Base-by-base conservation (phyloP, 2,329 filamentous ascomycete genomes). In the Akanthomyces muscarius region DNA sequence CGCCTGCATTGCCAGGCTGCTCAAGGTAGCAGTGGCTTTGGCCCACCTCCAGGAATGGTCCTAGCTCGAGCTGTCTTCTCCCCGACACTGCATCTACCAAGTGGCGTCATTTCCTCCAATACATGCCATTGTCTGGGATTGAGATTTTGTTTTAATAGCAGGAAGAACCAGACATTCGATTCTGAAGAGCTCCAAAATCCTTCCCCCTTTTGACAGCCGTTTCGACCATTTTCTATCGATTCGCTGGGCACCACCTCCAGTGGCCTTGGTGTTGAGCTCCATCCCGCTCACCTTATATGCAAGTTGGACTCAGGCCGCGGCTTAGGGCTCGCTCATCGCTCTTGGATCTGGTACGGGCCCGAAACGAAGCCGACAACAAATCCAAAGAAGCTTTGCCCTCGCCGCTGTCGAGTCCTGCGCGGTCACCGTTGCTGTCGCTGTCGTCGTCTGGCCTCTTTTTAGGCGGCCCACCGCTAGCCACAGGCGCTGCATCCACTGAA, bases 241-340 rank as follows among this genome's bases (percentile, higher is more conserved):
- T 7, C 52, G 41, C 23, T 2, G 16, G 23, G 28, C 42, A 47
- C 33, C 47, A 11, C 18, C 48, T 16, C 21, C 14, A 44, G 53
- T 38, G 16, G n/a, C 30, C 30, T 54, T n/a, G 52, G n/a, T n/a
- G 6, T 25, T n/a, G 44, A 47, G 54, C 61, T 48, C 21, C 53
- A 30, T 21, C 33, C 23, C 47, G 25, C 21, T 23, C 61, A 23
- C 45, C 33, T 47, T 64, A 55, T 61, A 64, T 64, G 63, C 63
- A 64, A 64, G 53, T 64, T 55, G 63, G 63, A 54, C 54, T 64
- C 41, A 52, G 63, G 38, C 63, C 63, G 33, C 58, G 63, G 58
- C 63, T 64, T 41, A 61, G 63, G 63, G 38, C 53, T 58, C 63
- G 63, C 53, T 64, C 63, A 53, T 64, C 63, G 8, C 54, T 64